Conservation (phyloP, 2,329 filamentous ascomycete species). For the Zarea fungicola region DNA sequence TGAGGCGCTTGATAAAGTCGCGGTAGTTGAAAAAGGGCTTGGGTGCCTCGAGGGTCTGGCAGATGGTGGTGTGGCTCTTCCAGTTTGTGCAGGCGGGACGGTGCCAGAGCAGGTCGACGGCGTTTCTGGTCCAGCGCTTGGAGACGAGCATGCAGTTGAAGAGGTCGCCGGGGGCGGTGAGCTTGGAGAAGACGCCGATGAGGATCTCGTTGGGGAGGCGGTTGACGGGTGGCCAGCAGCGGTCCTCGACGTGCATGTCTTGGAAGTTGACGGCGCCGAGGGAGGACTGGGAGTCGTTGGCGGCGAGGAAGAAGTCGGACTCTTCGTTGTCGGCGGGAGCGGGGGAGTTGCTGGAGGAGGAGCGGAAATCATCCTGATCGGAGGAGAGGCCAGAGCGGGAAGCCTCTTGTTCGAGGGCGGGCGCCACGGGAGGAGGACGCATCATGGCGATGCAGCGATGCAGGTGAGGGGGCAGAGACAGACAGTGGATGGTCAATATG, state of each 20-base stretch:
- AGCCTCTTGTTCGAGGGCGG: conserved; percentile 16
- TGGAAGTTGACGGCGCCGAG: conserved; percentile 74
- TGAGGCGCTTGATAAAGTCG: conserved; percentile 86
- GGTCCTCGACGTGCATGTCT: conserved; percentile 65
- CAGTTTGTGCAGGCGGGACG: conserved; percentile 86
- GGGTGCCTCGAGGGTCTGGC: conserved; percentile 65
- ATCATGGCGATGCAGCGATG: conserved; percentile 7
- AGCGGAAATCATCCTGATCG: conserved; percentile 48
- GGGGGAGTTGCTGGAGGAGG: conserved; percentile 70
- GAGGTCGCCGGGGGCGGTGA: conserved; percentile 70
- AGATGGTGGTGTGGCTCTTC: conserved; percentile 74
- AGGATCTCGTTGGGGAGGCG: conserved; percentile 90
- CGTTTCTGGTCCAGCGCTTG: conserved; percentile 86
- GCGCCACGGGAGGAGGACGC: conserved; percentile 17
- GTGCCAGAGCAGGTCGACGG: conserved; percentile 92
- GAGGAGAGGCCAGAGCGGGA: conserved; percentile 25
- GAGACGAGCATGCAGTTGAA: conserved; percentile 90
- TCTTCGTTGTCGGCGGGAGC: conserved; percentile 78
- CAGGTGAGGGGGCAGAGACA: neutral
- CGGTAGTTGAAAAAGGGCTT: conserved; percentile 84
- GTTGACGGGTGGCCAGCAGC: conserved; percentile 72
- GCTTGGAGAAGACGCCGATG: conserved; percentile 84
- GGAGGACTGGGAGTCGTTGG: conserved; percentile 91
- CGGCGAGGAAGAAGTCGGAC: conserved; percentile 83
- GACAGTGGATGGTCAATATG: too few species aligned